Percentiles rank a stretch among this genome's conserved stretches.
These are phyloP conservation scores for Boletus sp. DNA, from an alignment of 1,284 basidiomycete species.

Conservation along the genomic window DNA sequence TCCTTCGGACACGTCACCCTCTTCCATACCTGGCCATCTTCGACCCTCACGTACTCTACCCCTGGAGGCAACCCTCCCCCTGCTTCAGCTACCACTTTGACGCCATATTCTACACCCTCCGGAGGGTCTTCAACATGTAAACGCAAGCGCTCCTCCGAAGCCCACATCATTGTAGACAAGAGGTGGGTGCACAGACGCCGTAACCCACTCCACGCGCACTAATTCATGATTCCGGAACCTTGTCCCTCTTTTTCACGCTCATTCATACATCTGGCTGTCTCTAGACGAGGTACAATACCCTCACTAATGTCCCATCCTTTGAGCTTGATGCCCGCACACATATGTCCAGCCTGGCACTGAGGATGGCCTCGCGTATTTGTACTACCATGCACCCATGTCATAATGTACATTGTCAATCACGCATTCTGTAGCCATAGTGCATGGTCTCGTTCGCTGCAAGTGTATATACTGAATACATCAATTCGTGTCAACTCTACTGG, in stretches of 20 bases:
- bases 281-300: constrained; percentile 14
- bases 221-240: not conserved
- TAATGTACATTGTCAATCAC: not conserved
- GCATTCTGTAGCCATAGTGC: not conserved
- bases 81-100: not conserved
- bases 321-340: constrained; percentile 17
- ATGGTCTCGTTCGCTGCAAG: not conserved
- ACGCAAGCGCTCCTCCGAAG: constrained; percentile 18
- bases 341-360: constrained; percentile 17
- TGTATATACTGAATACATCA: too few species aligned
- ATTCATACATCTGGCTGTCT: not conserved
- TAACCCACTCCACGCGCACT: constrained; percentile 20
- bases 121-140: constrained; percentile 23
- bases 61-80: constrained; percentile 11
- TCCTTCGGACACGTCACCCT: not conserved
- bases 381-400: too few species aligned
- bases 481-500: too few species aligned
- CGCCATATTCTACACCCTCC: constrained; percentile 13
- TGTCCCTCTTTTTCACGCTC: too few species aligned
- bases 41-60: constrained; percentile 11
- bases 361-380: too few species aligned
- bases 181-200: constrained; percentile 32
- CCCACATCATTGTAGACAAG: not conserved
- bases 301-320: not conserved
- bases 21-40: not conserved